Evolutionary conservation across 441 rosid species (phyloP).

Genomic region (Metrosideros polymorpha): DNA sequence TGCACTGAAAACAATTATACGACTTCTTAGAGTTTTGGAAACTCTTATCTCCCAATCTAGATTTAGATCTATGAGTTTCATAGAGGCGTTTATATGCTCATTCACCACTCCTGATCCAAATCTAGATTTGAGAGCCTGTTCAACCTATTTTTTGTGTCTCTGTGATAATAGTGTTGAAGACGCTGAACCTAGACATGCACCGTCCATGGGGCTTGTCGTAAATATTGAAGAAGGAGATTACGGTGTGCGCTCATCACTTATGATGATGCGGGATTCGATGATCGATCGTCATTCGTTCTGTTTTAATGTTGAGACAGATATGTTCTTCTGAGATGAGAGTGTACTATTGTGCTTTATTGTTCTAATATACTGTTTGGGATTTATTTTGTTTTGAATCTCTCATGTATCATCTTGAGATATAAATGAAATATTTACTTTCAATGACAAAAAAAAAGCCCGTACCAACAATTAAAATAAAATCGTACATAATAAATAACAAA

Average conservation of each 20-base stretch:
- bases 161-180: background rate
- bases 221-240: background rate
- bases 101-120: background rate
- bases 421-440: too few relatives aligned
- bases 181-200: fast-evolving
- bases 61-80: too few relatives aligned
- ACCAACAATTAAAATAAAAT: background rate
- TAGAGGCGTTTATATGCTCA: too few relatives aligned
- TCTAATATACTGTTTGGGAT: background rate
- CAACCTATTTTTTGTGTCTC: too few relatives aligned
- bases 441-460: too few relatives aligned
- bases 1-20: too few relatives aligned
- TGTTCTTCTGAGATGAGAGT: too few relatives aligned
- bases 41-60: too few relatives aligned
- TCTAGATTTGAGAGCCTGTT: background rate
- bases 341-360: background rate
- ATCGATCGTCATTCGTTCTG: too few relatives aligned
- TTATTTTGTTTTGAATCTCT: background rate
- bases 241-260: background rate
- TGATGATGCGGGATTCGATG: background rate
- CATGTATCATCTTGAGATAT: background rate
- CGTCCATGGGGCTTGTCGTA: background rate
- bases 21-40: too few relatives aligned
- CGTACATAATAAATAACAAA: background rate
- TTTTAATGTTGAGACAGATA: too few relatives aligned